phyloP scores from a whole-genome alignment of 2,329 filamentous ascomycete species.

The Stachybotrys elegans region DNA sequence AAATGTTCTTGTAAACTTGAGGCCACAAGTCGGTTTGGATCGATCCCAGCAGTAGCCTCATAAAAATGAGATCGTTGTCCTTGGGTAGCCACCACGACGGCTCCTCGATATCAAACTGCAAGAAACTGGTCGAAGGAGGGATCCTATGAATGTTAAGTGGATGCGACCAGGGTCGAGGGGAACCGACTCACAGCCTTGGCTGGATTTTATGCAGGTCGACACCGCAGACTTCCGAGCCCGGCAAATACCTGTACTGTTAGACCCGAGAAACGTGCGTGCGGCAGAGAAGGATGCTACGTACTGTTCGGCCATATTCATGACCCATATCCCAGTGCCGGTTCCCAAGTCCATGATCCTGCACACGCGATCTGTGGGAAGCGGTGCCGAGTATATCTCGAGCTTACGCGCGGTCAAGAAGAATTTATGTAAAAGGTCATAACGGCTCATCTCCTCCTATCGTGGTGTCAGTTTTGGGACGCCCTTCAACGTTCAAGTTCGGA shows the following conservation, averaged over 20 bases:
- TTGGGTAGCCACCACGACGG: slow-evolving; percentile 51
- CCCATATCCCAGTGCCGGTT: slow-evolving; percentile 88
- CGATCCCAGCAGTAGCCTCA: slow-evolving; percentile 74
- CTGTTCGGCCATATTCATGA: slow-evolving; percentile 73
- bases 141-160: slow-evolving; percentile 48
- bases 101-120: slow-evolving; percentile 72
- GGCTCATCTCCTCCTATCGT: slow-evolving; percentile 62
- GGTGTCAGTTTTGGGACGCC: slow-evolving; percentile 9
- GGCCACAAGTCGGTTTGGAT: slow-evolving; percentile 65
- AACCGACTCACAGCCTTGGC: slow-evolving; percentile 27
- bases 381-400: slow-evolving; percentile 21
- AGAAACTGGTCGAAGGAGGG: slow-evolving; percentile 50
- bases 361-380: slow-evolving; percentile 9
- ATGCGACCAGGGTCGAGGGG: neutral
- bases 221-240: slow-evolving; percentile 26
- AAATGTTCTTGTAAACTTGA: slow-evolving; percentile 65
- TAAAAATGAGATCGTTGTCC: slow-evolving; percentile 76
- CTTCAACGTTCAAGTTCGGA: neutral
- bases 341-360: slow-evolving; percentile 61
- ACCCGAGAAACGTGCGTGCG: slow-evolving; percentile 1
- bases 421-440: slow-evolving; percentile 78
- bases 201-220: slow-evolving; percentile 36
- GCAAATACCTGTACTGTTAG: slow-evolving; percentile 12
- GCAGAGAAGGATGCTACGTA: slow-evolving; percentile 33
- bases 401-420: slow-evolving; percentile 63